Conservation (phyloP, 352 stramenopile species). For the Plasmopara halstedii region DNA sequence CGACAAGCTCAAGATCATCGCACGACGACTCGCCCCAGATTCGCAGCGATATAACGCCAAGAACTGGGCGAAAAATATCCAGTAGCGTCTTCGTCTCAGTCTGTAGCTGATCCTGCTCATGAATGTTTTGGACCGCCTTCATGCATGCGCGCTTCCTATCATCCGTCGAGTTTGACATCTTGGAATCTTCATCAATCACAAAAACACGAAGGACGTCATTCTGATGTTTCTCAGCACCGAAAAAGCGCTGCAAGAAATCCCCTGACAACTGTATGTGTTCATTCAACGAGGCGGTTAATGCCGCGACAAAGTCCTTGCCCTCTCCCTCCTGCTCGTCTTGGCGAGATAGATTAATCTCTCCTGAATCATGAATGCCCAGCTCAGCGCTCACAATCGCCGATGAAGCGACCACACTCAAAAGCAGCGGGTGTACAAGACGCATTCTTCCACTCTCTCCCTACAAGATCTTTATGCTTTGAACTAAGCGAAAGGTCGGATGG, state of each 20-base stretch:
- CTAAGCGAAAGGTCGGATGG: too few species aligned
- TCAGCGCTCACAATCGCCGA: slow-evolving; percentile 16
- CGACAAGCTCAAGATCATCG: slow-evolving; percentile 27
- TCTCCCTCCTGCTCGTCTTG: slow-evolving; percentile 5
- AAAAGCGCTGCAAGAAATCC: slow-evolving; percentile 33
- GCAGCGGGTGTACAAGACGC: slow-evolving; percentile 4
- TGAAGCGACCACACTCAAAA: slow-evolving; percentile 17
- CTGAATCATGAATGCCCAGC: background rate
- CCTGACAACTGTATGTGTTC: slow-evolving; percentile 33
- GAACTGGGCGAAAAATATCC: slow-evolving; percentile 29
- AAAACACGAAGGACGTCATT: slow-evolving; percentile 21
- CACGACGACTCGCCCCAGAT: slow-evolving; percentile 42
- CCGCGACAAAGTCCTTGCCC: slow-evolving; percentile 4
- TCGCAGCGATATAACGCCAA: slow-evolving; percentile 35
- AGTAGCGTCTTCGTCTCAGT: slow-evolving; percentile 28
- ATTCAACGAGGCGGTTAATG: slow-evolving; percentile 25
- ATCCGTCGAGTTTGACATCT: slow-evolving; percentile 12
- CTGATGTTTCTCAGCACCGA: slow-evolving; percentile 11
- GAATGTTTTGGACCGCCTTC: slow-evolving; percentile 30
- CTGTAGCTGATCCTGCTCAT: slow-evolving; percentile 35
- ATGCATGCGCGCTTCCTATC: slow-evolving; percentile 34
- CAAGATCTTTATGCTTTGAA: too few species aligned
- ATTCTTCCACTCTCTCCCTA: too few species aligned
- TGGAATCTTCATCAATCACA: slow-evolving; percentile 16
- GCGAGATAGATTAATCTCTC: slow-evolving; percentile 6